Evolutionary conservation across 1,139 yeast species (phyloP), one percentile per base, ranked within the genome.

Genomic region (Lodderomyces oxycetoniae): DNA sequence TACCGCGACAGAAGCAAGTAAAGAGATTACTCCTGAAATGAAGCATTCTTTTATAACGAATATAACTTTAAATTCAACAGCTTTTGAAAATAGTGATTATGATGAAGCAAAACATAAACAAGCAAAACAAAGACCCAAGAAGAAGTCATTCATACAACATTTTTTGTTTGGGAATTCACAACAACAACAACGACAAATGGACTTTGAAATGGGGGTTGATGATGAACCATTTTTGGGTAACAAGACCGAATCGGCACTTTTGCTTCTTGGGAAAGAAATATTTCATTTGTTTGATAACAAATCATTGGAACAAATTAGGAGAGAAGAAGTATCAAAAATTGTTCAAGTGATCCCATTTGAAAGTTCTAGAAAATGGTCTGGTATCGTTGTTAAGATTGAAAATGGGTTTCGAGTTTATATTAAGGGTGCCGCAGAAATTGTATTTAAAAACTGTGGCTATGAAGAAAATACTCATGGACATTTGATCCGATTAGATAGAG

Each of bases 341-440:
- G 83, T 71, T 4, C 94, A 87, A 57, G 63, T 77, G 5, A 77
- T 89, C 38, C 96, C 98, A 0, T 91, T 91, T 55, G 97, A 91
- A 63, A 85, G 96, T 44, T 73, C 87, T 4, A 74, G 95, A 50
- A 91, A 91, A 65, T 91, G 94, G 88, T 86, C 95, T 51, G 95
- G 94, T 34, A 61, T 88, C 11, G 81, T 88, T 4, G 69, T 80
- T 39, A 67, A 68, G 41, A 58, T 55, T 26, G 64, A 58, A 4
- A 55, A 64, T 25, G 74, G 74, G 2, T 82, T 59, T 57, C 71
- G 93, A 40, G 63, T 88, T 35, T 80, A 75, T 42, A 67, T 85
- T 41, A 91, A 91, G 62, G 98, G 99, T 42, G 98, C 98, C 1
- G 91, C 96, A 1, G 99, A 91, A 60, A 76, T 89, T 40, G 71